Conservation (phyloP, 139 green algal genomes). For the Tetradesmus lagerheimii region DNA sequence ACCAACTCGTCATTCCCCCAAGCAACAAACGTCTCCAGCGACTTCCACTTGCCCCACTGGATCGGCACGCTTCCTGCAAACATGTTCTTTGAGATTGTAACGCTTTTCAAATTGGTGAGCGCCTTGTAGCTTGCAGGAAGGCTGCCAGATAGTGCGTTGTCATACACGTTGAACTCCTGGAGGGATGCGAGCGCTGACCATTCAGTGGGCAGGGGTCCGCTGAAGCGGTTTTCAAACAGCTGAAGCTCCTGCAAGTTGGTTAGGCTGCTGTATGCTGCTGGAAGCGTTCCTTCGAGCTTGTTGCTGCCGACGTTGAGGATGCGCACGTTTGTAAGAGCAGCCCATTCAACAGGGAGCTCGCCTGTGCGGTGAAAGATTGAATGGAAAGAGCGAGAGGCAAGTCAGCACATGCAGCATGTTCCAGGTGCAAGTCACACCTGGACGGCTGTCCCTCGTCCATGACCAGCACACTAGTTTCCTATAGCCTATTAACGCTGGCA, state of each 20-base stretch:
- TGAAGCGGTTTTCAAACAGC: not conserved
- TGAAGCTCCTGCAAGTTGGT: not conserved
- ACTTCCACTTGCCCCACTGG: not conserved
- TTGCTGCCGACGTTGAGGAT: not conserved
- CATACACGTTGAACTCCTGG: not conserved
- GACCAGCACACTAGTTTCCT: too few species aligned
- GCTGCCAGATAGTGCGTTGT: not conserved
- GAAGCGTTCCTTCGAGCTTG: not conserved
- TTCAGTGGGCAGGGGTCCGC: not conserved
- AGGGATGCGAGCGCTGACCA: not conserved
- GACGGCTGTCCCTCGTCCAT: too few species aligned
- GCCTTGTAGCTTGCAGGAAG: conserved; percentile 4
- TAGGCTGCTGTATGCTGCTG: not conserved
- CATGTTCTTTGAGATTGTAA: not conserved
- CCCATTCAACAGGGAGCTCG: not conserved
- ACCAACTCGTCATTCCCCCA: not conserved
- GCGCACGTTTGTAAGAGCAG: not conserved
- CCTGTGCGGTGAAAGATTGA: not conserved
- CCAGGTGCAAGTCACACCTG: too few species aligned
- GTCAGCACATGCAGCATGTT: too few species aligned
- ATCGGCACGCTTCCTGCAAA: not conserved
- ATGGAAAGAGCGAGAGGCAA: too few species aligned
- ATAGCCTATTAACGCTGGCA: too few species aligned
- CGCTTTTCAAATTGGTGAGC: not conserved
- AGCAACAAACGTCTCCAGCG: not conserved